phyloP scores from a whole-genome alignment of 371 early-diverging fungal species.

The Zychaea mexicana region DNA sequence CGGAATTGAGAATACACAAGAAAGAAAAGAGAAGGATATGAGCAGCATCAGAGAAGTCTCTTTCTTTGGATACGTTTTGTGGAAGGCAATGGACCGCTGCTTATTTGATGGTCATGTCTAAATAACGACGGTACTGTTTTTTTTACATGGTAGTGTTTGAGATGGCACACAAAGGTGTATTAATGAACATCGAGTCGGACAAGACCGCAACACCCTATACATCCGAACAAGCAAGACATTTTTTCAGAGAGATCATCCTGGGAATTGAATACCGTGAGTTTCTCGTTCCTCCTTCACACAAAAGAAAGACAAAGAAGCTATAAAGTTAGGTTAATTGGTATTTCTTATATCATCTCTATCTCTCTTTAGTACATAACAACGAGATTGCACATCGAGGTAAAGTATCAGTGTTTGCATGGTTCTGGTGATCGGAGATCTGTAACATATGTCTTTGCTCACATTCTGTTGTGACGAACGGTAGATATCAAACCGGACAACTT shows the following conservation, averaged over 20 bases:
- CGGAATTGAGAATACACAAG: neutral
- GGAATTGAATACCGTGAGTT: constrained; percentile 93
- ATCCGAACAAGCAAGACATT: constrained; percentile 57
- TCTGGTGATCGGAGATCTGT: neutral
- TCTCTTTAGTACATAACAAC: constrained; percentile 76
- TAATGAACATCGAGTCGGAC: constrained; percentile 72
- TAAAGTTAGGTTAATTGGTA: neutral
- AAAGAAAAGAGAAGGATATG: neutral
- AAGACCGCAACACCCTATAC: constrained; percentile 54
- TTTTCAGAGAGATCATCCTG: constrained; percentile 86
- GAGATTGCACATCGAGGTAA: constrained; percentile 84
- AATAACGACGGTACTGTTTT: neutral
- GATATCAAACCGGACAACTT: constrained; percentile 99
- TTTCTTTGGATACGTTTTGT: no score
- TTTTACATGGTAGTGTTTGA: constrained; percentile 72
- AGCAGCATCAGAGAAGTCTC: no score
- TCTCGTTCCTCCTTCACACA: neutral
- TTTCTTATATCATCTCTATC: constrained; percentile 16
- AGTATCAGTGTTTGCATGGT: neutral
- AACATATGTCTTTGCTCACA: no score
- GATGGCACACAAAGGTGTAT: constrained; percentile 76
- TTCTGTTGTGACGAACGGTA: no score
- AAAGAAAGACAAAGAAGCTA: neutral
- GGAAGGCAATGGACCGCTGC: no score
- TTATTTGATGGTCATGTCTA: neutral